Percentiles rank a stretch among this genome's conserved stretches.
phyloP scores from a whole-genome alignment of 345 rosid genomes.

The Raphanus raphanistrum region DNA sequence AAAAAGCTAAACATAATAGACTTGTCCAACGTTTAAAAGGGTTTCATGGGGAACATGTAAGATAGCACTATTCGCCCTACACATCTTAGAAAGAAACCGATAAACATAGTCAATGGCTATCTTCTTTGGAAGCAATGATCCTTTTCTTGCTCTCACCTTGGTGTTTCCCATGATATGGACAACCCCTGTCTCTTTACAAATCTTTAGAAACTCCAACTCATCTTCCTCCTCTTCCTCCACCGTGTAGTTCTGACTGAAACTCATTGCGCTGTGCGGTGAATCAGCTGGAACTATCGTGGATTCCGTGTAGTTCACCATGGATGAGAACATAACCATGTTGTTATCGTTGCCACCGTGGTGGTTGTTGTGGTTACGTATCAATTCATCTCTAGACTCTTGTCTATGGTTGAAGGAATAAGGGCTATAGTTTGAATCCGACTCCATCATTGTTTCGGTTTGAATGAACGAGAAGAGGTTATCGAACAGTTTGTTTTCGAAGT shows the following conservation, averaged over 20 bases:
- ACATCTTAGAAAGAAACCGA: conserved; percentile 74
- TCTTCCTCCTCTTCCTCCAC: conserved; percentile 36
- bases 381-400: conserved; percentile 38
- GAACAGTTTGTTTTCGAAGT: conserved; percentile 70
- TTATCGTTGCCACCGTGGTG: background rate
- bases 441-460: conserved; percentile 75
- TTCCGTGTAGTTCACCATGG: conserved; percentile 39
- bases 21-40: conserved; percentile 72
- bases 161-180: conserved; percentile 81
- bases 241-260: conserved; percentile 34
- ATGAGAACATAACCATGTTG: conserved; percentile 37
- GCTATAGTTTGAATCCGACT: conserved; percentile 65
- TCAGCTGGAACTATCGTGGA: conserved; percentile 51
- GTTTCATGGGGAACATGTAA: conserved; percentile 79
- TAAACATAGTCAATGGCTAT: conserved; percentile 65
- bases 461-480: conserved; percentile 55
- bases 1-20: conserved; percentile 51
- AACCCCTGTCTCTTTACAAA: conserved; percentile 68
- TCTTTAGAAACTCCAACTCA: conserved; percentile 60
- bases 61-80: conserved; percentile 73
- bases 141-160: conserved; percentile 58
- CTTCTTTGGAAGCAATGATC: conserved; percentile 58
- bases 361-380: conserved; percentile 25
- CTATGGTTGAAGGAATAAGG: conserved; percentile 46
- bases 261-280: conserved; percentile 31